Evolutionary conservation across 139 green algal genomes (phyloP).

Genomic region (Chlorella sorokiniana): DNA sequence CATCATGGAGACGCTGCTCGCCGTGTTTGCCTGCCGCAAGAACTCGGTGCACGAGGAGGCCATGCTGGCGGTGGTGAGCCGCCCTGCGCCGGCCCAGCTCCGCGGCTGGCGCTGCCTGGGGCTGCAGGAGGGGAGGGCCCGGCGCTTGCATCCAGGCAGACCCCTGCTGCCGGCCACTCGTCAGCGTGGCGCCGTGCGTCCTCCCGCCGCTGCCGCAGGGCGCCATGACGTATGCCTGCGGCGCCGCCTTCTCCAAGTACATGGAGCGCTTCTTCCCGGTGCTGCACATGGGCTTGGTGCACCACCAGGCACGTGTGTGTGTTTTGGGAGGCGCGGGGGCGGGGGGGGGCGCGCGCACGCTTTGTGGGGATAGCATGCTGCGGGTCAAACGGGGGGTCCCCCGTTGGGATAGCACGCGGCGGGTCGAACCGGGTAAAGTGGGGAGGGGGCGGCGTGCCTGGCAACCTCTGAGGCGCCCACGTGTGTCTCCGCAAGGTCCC

Average conservation of each 20-base stretch:
- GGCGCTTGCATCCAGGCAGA: no score
- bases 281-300: conserved; percentile 84
- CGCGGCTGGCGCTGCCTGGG: not conserved
- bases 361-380: not conserved
- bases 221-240: conserved; percentile 81
- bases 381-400: no score
- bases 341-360: not conserved
- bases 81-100: no score
- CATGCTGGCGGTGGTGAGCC: conserved; percentile 83
- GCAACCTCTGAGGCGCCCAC: no score
- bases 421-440: no score
- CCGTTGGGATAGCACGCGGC: no score
- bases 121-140: not conserved
- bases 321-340: not conserved
- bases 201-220: conserved; percentile 59
- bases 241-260: conserved; percentile 91
- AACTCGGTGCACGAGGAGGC: conserved; percentile 92
- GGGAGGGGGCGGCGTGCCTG: no score
- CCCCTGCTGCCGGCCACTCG: no score
- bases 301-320: conserved; percentile 65
- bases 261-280: conserved; percentile 85
- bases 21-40: conserved; percentile 52
- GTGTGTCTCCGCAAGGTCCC: not conserved
- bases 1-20: conserved; percentile 70
- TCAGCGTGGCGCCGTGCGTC: not conserved